Base-by-base conservation (phyloP, 306 rosid genomes). In the Fragaria iinumae region DNA sequence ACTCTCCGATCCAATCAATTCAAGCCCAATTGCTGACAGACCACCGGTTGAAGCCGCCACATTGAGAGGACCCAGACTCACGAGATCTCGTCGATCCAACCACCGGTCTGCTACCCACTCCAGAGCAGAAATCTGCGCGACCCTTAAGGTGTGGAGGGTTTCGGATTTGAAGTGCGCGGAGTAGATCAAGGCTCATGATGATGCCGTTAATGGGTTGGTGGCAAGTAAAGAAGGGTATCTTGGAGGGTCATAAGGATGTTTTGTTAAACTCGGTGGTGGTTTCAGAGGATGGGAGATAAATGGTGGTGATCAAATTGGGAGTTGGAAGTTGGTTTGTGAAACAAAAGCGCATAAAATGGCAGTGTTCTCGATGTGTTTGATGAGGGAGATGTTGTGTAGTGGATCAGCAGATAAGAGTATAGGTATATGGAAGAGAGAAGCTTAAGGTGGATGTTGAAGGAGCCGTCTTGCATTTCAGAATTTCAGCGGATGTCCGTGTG, bases 111-210 rank as follows among this genome's bases (percentile, higher is more conserved):
- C 41, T 38, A 38, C 41, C 41, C 41, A 38, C 6, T 4, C 6
- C 1, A 38, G 41, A 38, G 41, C 5, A 38, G 41, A 38, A 38
- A 38, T 38, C 6, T 38, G 41, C 6, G 41, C 41, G 8, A 38
- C 41, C 7, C 41, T 29, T 29, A 5, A 38, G 6, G 7, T 38
- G 7, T 38, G 41, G 41, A 38, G 5, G 5, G 41, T 5, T 4
- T 38, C 41, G 41, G 6, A 38, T 38, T 38, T 4, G 6, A 38
- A 6, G 6, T 38, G 41, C 5, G 41, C 5, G 64, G 97, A 95
- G 72, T 95, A 97, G 2, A 83, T 95, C 8, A 83, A 88, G 57
- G 98, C 97, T 21, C 98, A 92, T 29, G 98, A 95, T 59, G 98
- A 95, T 81, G 98, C 98, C 9, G 84, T 92, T 17, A 95, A 95